A percentile compares a stretch with the other conserved stretches of the same genome.
Conservation (phyloP, 768 basidiomycete genomes). For the Mycena albidolilacea region DNA sequence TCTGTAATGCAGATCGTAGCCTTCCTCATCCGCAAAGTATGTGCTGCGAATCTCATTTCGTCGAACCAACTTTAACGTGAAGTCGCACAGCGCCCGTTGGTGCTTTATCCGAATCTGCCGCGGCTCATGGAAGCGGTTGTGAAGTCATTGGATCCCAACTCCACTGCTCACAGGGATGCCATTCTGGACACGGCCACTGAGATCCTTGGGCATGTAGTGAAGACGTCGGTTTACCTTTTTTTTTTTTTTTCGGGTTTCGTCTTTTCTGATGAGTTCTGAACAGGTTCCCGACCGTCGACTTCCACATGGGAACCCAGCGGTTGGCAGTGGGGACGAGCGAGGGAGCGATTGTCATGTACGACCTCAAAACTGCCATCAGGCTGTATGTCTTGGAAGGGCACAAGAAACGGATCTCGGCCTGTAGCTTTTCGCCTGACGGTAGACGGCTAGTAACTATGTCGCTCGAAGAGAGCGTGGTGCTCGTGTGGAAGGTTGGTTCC, state of each 20-base stretch:
- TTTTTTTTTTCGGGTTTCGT: background rate
- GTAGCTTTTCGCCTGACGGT: conserved; percentile 95
- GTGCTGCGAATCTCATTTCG: conserved; percentile 8
- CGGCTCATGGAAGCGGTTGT: conserved; percentile 95
- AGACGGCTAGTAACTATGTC: conserved; percentile 90
- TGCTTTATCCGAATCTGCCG: conserved; percentile 88
- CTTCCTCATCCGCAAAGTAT: conserved; percentile 91
- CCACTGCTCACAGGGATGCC: conserved; percentile 80
- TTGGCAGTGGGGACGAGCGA: conserved; percentile 95
- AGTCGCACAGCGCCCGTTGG: conserved; percentile 76
- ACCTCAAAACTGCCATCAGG: conserved; percentile 95
- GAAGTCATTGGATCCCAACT: conserved; percentile 95
- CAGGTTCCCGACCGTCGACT: conserved; percentile 95
- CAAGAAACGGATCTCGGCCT: conserved; percentile 83
- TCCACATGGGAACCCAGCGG: conserved; percentile 88
- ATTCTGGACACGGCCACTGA: conserved; percentile 94
- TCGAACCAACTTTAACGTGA: background rate
- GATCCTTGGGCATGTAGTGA: conserved; percentile 95
- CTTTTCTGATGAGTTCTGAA: background rate
- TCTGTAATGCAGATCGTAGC: conserved; percentile 94
- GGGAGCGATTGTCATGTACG: conserved; percentile 96
- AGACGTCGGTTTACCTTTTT: conserved; percentile 71
- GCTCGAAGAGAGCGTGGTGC: conserved; percentile 84
- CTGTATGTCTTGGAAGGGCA: conserved; percentile 96
- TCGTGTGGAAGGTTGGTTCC: conserved; percentile 97